Evolutionary conservation across 345 rosid species (phyloP).

Genomic region (Sapria himalayana): DNA sequence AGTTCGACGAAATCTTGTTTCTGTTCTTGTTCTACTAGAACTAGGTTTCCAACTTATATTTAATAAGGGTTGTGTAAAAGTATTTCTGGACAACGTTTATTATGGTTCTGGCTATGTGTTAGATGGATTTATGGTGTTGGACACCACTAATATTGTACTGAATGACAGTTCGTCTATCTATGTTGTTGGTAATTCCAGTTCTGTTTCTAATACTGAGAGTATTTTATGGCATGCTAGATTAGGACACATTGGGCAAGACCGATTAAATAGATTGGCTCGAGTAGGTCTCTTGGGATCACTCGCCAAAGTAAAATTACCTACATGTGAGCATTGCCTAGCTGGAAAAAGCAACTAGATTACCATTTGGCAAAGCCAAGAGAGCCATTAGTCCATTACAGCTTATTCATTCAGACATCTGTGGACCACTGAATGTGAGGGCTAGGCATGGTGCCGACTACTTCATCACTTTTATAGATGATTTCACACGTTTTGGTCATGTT

Average conservation of each 20-base stretch:
- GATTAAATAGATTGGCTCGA: no score
- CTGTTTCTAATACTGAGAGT: background rate
- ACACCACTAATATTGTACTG: no score
- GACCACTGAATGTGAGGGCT: no score
- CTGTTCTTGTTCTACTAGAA: background rate
- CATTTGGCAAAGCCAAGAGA: background rate
- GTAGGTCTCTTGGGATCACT: no score
- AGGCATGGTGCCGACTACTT: background rate
- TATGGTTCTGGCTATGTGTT: no score
- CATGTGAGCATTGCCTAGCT: no score
- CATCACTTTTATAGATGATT: constrained; percentile 1
- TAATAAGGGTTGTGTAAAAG: no score
- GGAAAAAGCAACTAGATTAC: background rate
- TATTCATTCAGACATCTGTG: background rate
- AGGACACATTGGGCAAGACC: background rate
- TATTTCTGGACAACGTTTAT: background rate
- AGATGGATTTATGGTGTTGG: no score
- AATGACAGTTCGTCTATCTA: background rate
- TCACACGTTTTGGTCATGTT: background rate
- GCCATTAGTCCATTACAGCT: background rate
- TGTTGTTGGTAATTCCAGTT: no score
- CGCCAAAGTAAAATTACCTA: no score
- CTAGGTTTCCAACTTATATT: no score
- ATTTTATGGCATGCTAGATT: background rate
- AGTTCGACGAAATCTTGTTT: background rate